Conservation (phyloP, 352 stramenopile species). For the Phytophthora podocarpi region DNA sequence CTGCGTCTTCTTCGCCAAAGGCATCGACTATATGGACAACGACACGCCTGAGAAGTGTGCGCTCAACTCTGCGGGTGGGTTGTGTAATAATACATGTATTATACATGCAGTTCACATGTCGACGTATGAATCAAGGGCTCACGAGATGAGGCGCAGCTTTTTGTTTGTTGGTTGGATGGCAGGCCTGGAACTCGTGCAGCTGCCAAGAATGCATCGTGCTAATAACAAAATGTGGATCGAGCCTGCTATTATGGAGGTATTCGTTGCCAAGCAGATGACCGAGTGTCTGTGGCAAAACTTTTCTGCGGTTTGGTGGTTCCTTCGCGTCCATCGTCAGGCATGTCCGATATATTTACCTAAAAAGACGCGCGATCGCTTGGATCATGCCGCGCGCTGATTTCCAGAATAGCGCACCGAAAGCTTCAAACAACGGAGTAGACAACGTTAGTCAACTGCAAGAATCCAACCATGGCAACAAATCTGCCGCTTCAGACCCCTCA, state of each 20-base stretch:
- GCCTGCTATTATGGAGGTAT: constrained; percentile 18
- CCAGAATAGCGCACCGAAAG: constrained; percentile 66
- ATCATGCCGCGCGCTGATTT: constrained; percentile 70
- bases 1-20: constrained; percentile 53
- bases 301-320: constrained; percentile 1
- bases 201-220: too few relatives aligned
- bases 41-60: constrained; percentile 48
- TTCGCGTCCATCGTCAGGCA: not conserved
- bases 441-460: not conserved
- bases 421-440: constrained; percentile 26
- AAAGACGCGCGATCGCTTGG: constrained; percentile 57
- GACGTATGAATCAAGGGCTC: too few relatives aligned
- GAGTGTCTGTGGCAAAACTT: constrained; percentile 7
- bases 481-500: constrained; percentile 14
- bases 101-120: too few relatives aligned
- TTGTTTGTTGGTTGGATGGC: too few relatives aligned
- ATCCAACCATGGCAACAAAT: too few relatives aligned
- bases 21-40: constrained; percentile 65
- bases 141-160: too few relatives aligned
- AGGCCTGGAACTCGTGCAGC: too few relatives aligned
- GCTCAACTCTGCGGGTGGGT: too few relatives aligned
- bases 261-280: not conserved
- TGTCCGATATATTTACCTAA: constrained; percentile 44
- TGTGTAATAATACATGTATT: too few relatives aligned
- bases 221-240: too few relatives aligned